phyloP scores from a whole-genome alignment of 2,329 filamentous ascomycete species.

The Sporothrix brunneoviolacea region DNA sequence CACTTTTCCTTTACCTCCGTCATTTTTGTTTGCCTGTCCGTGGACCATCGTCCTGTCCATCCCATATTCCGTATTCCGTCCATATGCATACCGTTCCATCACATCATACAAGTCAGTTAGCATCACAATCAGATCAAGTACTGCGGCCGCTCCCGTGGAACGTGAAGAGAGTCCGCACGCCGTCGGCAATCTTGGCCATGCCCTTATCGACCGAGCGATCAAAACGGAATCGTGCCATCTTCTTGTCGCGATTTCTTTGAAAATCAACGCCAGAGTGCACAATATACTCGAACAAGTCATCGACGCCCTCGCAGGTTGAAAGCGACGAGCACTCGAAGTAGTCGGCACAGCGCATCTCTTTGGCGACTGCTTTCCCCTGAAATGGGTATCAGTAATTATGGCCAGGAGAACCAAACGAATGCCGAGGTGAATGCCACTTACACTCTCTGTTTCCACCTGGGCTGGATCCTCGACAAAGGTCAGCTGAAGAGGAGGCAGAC shows the following conservation, averaged over 20 bases:
- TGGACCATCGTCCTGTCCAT: not conserved
- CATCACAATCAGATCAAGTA: not conserved
- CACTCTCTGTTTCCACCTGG: constrained; percentile 13
- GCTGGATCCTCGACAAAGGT: constrained; percentile 16
- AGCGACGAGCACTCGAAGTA: constrained; percentile 22
- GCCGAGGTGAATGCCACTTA: not conserved
- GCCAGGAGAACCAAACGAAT: not conserved
- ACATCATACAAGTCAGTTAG: not conserved
- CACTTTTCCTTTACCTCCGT: not conserved
- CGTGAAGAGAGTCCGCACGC: constrained; percentile 15
- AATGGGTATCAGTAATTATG: not conserved
- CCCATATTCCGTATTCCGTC: not conserved
- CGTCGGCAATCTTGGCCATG: constrained; percentile 16
- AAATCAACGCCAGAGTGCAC: constrained; percentile 15
- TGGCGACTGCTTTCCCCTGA: constrained; percentile 10
- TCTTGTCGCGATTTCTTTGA: constrained; percentile 15
- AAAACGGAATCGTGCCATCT: constrained; percentile 15
- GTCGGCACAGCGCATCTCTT: constrained; percentile 10
- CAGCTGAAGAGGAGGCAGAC: constrained; percentile 17
- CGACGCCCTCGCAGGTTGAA: constrained; percentile 15
- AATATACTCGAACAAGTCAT: constrained; percentile 17
- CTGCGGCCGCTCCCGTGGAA: constrained; percentile 3
- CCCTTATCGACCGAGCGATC: constrained; percentile 18
- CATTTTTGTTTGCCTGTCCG: not conserved
- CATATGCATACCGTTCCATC: not conserved